Conservation (phyloP, 2,329 filamentous ascomycete genomes). For the Podosphaera xanthii region DNA sequence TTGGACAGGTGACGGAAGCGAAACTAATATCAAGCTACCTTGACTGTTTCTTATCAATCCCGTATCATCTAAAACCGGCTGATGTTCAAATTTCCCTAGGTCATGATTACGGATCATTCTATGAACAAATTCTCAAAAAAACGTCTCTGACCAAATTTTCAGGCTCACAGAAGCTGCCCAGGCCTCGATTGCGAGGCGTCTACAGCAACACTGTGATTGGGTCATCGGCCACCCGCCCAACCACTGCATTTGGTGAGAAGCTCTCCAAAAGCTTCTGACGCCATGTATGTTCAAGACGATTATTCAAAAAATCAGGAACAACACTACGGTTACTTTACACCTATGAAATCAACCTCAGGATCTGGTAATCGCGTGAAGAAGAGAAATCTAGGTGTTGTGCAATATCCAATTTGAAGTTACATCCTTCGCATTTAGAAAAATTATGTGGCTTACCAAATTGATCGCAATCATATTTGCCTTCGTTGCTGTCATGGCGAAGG, state of each 20-base stretch:
- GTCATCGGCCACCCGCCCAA: background rate
- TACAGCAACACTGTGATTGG: background rate
- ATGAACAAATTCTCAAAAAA: background rate
- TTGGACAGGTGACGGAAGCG: too few relatives aligned
- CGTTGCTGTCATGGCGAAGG: conserved; percentile 14
- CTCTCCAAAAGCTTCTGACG: background rate
- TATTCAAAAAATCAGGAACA: background rate
- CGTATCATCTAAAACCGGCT: background rate
- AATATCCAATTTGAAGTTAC: background rate
- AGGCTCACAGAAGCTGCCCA: background rate
- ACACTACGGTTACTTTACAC: background rate
- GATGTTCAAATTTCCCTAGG: background rate
- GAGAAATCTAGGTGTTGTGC: background rate
- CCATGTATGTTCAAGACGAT: background rate
- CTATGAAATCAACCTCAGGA: background rate
- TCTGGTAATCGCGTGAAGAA: background rate
- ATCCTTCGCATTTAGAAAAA: background rate
- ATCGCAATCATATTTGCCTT: background rate
- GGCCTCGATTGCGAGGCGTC: background rate
- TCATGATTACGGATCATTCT: background rate
- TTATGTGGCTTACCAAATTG: background rate
- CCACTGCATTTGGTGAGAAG: background rate
- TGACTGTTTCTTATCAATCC: too few relatives aligned
- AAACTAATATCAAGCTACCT: too few relatives aligned
- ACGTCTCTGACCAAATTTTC: background rate